These are phyloP conservation scores for Neonectria punicea DNA, from an alignment of 2,329 filamentous ascomycete genomes.

Conservation along the genomic window DNA sequence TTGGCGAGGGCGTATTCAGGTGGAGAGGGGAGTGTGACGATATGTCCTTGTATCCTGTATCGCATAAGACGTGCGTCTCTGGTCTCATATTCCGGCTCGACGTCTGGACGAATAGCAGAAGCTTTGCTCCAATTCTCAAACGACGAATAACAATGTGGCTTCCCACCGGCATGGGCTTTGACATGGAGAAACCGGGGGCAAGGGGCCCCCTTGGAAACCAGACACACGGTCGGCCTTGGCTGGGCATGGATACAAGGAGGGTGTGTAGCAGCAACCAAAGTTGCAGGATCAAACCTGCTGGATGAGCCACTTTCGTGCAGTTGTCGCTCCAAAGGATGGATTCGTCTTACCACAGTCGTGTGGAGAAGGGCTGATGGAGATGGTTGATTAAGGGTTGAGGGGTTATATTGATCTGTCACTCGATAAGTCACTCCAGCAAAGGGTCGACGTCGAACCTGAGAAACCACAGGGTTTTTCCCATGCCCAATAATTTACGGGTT, in stretches of 20 bases:
- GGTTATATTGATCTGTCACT: background rate
- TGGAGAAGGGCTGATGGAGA: background rate
- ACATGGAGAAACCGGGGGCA: constrained; percentile 1
- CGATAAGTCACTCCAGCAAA: background rate
- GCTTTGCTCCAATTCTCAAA: background rate
- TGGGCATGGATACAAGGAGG: background rate
- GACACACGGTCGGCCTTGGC: background rate
- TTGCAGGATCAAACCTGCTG: background rate
- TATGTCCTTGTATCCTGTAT: background rate
- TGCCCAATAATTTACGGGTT: background rate
- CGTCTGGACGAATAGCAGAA: background rate
- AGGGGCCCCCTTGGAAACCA: background rate
- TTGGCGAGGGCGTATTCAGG: background rate
- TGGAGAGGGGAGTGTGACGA: constrained; percentile 8
- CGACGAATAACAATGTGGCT: constrained; percentile 6
- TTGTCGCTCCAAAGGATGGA: background rate
- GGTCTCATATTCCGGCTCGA: constrained; percentile 3
- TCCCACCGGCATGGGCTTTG: constrained; percentile 1
- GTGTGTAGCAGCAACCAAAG: background rate
- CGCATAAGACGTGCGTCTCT: background rate
- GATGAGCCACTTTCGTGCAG: background rate
- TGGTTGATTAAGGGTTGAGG: background rate
- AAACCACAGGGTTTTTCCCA: too few species aligned
- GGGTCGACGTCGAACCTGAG: background rate
- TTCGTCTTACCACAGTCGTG: constrained; percentile 1